Percentiles rank a stretch among this genome's conserved stretches.
phyloP scores from a whole-genome alignment of 2,329 filamentous ascomycete species.

The Aspergillus vadensis region DNA sequence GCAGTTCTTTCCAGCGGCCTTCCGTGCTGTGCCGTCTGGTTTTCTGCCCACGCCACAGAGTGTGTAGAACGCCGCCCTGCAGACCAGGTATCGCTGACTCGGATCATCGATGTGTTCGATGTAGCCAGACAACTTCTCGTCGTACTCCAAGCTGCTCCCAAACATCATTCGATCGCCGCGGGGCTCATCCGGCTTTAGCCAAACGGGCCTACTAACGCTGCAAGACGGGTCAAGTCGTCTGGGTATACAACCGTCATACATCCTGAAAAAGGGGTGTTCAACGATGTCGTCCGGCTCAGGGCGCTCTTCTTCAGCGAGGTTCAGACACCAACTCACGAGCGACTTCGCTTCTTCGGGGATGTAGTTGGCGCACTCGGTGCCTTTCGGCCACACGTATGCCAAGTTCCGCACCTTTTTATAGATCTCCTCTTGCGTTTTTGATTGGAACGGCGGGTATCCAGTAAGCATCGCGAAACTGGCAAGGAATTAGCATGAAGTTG shows the following conservation, averaged over 20 bases:
- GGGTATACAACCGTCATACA: slow-evolving; percentile 52
- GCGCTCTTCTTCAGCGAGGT: slow-evolving; percentile 50
- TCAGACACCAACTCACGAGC: slow-evolving; percentile 51
- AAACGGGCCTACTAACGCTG: slow-evolving; percentile 43
- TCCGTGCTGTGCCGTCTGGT: slow-evolving; percentile 44
- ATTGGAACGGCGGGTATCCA: slow-evolving; percentile 95
- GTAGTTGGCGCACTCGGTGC: slow-evolving; percentile 45
- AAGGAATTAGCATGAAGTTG: slow-evolving; percentile 20
- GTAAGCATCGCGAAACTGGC: slow-evolving; percentile 89
- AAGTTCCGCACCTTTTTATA: slow-evolving; percentile 52
- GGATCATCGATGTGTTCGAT: slow-evolving; percentile 40
- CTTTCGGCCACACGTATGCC: slow-evolving; percentile 53
- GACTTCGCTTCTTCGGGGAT: slow-evolving; percentile 54
- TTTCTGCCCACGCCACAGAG: slow-evolving; percentile 49
- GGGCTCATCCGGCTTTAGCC: slow-evolving; percentile 48
- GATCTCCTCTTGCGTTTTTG: slow-evolving; percentile 58
- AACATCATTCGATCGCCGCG: slow-evolving; percentile 48
- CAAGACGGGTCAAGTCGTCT: slow-evolving; percentile 44
- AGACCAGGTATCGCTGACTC: slow-evolving; percentile 41
- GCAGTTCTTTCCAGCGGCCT: slow-evolving; percentile 48
- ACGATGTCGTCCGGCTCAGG: slow-evolving; percentile 54
- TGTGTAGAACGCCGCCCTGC: slow-evolving; percentile 46
- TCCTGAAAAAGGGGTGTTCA: slow-evolving; percentile 53
- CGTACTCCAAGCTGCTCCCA: slow-evolving; percentile 48
- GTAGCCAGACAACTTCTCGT: slow-evolving; percentile 40